These are phyloP conservation scores for Phlebiopsis flavidoalba DNA, from an alignment of 768 basidiomycete species.

Conservation along the genomic window DNA sequence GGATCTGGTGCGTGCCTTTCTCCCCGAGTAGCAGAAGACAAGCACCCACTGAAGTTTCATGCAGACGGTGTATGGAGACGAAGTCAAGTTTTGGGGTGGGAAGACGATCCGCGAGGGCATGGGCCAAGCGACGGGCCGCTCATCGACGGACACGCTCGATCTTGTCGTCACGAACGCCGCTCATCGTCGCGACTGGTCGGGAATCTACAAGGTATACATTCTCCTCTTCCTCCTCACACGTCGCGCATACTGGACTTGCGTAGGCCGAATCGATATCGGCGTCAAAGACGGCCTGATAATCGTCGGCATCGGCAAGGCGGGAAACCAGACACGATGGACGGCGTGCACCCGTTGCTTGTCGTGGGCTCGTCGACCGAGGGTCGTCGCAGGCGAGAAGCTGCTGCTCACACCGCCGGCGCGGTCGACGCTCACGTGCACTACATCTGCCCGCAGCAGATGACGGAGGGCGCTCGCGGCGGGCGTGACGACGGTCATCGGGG, in stretches of 20 bases:
- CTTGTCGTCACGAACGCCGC: constrained; percentile 92
- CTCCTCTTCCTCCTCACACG: background rate
- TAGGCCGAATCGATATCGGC: constrained; percentile 96
- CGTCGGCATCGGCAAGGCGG: constrained; percentile 91
- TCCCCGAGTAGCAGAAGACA: background rate
- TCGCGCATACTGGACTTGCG: background rate
- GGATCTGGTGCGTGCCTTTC: constrained; percentile 50
- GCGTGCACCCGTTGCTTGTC: constrained; percentile 64
- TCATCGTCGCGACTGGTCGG: constrained; percentile 93
- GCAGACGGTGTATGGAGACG: constrained; percentile 88
- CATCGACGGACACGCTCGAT: constrained; percentile 69
- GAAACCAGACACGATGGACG: constrained; percentile 90
- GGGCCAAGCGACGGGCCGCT: constrained; percentile 82
- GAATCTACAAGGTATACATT: constrained; percentile 69
- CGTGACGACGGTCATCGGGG: constrained; percentile 92
- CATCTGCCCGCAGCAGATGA: constrained; percentile 91
- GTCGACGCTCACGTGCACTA: constrained; percentile 92
- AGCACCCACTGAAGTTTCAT: background rate
- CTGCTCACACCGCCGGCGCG: constrained; percentile 91
- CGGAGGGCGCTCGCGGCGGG: constrained; percentile 79
- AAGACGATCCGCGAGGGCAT: constrained; percentile 96
- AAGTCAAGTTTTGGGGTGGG: constrained; percentile 97
- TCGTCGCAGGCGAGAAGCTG: constrained; percentile 92
- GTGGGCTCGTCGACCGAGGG: constrained; percentile 82
- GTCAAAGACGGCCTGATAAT: constrained; percentile 78